These are phyloP conservation scores for Lachnellula suecica DNA, from an alignment of 2,329 filamentous ascomycete genomes.

Conservation along the genomic window DNA sequence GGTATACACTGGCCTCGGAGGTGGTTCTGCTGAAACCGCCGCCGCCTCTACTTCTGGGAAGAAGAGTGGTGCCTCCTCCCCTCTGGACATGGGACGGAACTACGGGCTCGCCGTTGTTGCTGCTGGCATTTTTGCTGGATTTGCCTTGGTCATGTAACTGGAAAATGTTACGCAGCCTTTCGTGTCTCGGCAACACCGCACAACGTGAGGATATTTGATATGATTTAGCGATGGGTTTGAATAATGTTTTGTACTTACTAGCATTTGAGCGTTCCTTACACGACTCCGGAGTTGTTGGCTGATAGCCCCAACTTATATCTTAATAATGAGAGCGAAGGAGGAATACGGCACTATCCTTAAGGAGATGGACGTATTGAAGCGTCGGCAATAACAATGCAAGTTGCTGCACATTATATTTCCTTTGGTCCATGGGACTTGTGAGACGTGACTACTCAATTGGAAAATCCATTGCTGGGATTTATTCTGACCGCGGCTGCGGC, in stretches of 20 bases:
- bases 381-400: not conserved
- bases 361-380: not conserved
- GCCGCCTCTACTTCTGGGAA: constrained; percentile 22
- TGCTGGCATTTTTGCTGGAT: constrained; percentile 55
- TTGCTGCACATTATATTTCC: too few species aligned
- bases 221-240: constrained; percentile 20
- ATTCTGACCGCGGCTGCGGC: not conserved
- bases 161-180: not conserved
- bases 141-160: constrained; percentile 50
- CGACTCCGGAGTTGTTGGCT: constrained; percentile 4
- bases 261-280: constrained; percentile 21
- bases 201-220: constrained; percentile 6
- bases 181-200: not conserved
- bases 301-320: constrained; percentile 9
- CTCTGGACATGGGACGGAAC: constrained; percentile 52
- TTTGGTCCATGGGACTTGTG: not conserved
- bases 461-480: not conserved
- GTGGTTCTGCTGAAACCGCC: constrained; percentile 34
- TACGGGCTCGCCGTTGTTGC: constrained; percentile 56
- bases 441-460: not conserved
- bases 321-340: constrained; percentile 16
- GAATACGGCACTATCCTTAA: not conserved
- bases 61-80: constrained; percentile 34
- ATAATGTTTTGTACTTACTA: constrained; percentile 13
- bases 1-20: constrained; percentile 45